These are phyloP conservation scores for Pisolithus thermaeus DNA, from an alignment of 1,284 basidiomycete genomes.

Conservation along the genomic window DNA sequence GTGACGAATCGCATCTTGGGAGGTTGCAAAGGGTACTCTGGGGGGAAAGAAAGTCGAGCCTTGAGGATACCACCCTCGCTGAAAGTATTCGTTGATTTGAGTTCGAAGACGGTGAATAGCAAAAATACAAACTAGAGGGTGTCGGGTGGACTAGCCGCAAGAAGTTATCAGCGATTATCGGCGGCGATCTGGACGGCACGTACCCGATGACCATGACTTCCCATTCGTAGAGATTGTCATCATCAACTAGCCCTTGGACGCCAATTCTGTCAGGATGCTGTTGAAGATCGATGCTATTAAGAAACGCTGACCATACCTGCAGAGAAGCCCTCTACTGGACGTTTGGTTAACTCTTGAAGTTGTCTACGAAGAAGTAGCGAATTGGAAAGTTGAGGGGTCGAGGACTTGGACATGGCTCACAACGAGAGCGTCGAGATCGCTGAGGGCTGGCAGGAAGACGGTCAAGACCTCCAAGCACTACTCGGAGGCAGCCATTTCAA, in stretches of 20 bases:
- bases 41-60: conserved; percentile 81
- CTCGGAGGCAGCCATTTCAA: neutral
- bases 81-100: conserved; percentile 9
- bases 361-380: conserved; percentile 76
- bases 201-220: conserved; percentile 90
- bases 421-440: neutral
- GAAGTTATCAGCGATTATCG: conserved; percentile 15
- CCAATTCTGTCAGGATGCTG: conserved; percentile 27
- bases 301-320: conserved; percentile 54
- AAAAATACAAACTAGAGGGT: conserved; percentile 70
- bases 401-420: conserved; percentile 44
- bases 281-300: conserved; percentile 20
- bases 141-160: conserved; percentile 65
- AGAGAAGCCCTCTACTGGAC: conserved; percentile 90
- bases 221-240: conserved; percentile 92
- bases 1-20: conserved; percentile 96
- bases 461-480: neutral
- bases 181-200: conserved; percentile 24
- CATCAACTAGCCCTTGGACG: conserved; percentile 78
- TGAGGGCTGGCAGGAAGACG: neutral
- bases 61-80: conserved; percentile 94
- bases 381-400: conserved; percentile 44
- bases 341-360: conserved; percentile 81
- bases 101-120: conserved; percentile 7
- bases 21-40: conserved; percentile 86